phyloP scores from a whole-genome alignment of 139 green algal species.

The Coelastrella sp. region DNA sequence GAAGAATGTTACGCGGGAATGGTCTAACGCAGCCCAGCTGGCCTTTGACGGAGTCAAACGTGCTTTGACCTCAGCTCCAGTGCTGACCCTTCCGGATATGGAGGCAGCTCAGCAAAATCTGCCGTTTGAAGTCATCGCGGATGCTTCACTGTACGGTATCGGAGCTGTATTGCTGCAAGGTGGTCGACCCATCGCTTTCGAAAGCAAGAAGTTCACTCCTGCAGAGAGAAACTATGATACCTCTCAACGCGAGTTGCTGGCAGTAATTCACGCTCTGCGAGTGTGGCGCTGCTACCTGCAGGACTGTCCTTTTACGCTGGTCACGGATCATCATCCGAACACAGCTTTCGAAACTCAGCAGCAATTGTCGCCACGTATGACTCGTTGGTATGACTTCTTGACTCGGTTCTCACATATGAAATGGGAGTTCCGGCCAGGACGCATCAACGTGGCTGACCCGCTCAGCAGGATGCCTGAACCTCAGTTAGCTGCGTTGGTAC shows the following conservation, averaged over 20 bases:
- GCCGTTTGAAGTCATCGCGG: slow-evolving; percentile 41
- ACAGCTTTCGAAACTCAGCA: slow-evolving; percentile 49
- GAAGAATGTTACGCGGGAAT: neutral
- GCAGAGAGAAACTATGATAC: slow-evolving; percentile 57
- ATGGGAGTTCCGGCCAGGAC: slow-evolving; percentile 57
- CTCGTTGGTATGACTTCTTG: slow-evolving; percentile 49
- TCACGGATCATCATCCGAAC: slow-evolving; percentile 58
- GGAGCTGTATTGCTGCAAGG: slow-evolving; percentile 51
- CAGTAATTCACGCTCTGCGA: slow-evolving; percentile 45
- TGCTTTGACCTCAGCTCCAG: slow-evolving; percentile 38
- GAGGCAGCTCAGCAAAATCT: neutral
- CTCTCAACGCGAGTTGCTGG: slow-evolving; percentile 57
- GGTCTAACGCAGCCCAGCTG: neutral
- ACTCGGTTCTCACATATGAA: slow-evolving; percentile 43
- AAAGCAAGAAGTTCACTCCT: slow-evolving; percentile 34
- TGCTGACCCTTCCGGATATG: slow-evolving; percentile 36
- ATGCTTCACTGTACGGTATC: slow-evolving; percentile 47
- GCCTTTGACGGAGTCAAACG: slow-evolving; percentile 46
- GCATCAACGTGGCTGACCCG: slow-evolving; percentile 62
- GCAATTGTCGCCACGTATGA: neutral
- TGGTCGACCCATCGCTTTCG: slow-evolving; percentile 55
- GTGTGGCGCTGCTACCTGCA: slow-evolving; percentile 63
- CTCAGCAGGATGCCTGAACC: slow-evolving; percentile 29
- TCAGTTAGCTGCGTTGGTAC: neutral
- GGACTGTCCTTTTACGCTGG: slow-evolving; percentile 8